Percentiles rank a stretch among this genome's conserved stretches.
Conservation (phyloP, 768 basidiomycete species). For the Lentinula boryana region DNA sequence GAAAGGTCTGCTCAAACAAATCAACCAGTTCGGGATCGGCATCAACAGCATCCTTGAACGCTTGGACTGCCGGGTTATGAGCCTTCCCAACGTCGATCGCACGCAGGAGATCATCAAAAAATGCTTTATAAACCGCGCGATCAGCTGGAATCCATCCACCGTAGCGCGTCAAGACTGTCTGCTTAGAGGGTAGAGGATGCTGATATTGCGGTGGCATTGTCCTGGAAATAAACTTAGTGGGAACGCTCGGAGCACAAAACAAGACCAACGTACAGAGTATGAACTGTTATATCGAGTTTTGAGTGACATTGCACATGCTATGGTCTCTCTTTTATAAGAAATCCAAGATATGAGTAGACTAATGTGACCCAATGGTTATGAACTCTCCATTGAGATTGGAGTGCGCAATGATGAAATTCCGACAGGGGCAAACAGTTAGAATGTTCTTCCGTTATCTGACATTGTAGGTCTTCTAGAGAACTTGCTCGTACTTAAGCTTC, state of each 20-base stretch:
- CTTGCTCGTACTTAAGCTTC: not conserved
- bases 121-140: not conserved
- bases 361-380: not conserved
- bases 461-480: too few relatives aligned
- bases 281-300: not conserved
- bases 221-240: not conserved
- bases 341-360: not conserved
- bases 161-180: slow-evolving; percentile 6
- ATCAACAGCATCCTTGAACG: slow-evolving; percentile 1
- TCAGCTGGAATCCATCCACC: slow-evolving; percentile 6
- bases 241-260: not conserved
- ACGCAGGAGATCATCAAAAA: slow-evolving; percentile 1
- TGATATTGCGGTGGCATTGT: not conserved
- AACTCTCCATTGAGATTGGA: not conserved
- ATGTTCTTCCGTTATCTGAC: too few relatives aligned
- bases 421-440: too few relatives aligned
- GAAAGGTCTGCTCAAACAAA: slow-evolving; percentile 4
- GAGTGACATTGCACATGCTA: not conserved
- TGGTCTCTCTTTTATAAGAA: not conserved
- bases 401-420: too few relatives aligned
- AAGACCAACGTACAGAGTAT: not conserved
- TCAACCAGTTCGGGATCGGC: slow-evolving; percentile 5
- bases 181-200: not conserved
- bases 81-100: not conserved
- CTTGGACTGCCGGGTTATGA: not conserved